These are phyloP conservation scores for Eucalyptus guilfoylei DNA, from an alignment of 345 rosid species.

Conservation along the genomic window DNA sequence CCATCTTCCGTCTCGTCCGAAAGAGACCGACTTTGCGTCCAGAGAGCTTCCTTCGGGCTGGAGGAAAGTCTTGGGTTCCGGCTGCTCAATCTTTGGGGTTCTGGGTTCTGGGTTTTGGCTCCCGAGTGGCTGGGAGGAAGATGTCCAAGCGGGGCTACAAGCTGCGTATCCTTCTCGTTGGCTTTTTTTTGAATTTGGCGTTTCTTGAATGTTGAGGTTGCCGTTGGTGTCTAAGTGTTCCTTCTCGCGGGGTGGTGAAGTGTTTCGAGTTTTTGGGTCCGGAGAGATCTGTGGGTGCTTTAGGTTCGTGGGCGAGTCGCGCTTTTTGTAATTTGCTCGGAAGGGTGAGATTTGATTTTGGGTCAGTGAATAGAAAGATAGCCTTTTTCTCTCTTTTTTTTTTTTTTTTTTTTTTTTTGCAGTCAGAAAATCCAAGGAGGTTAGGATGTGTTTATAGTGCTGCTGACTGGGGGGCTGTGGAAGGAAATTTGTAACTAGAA, in stretches of 20 bases:
- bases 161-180: constrained; percentile 76
- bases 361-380: background rate
- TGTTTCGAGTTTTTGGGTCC: background rate
- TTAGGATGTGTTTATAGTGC: background rate
- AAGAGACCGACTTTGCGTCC: background rate
- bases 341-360: background rate
- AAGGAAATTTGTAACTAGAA: background rate
- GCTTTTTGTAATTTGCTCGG: background rate
- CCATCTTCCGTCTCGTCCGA: constrained; percentile 1
- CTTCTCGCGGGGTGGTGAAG: background rate
- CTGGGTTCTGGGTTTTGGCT: background rate
- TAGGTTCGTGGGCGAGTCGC: background rate
- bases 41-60: background rate
- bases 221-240: background rate
- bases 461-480: background rate
- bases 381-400: accelerated
- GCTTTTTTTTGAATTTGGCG: background rate
- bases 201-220: background rate
- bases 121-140: background rate
- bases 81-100: background rate
- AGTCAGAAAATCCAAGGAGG: background rate
- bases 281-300: background rate
- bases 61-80: background rate
- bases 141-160: constrained; percentile 96
- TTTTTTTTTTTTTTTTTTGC: too few relatives aligned